Evolutionary conservation across 257 asterid genomes (phyloP).

Genomic region (Ilex aquifolium): DNA sequence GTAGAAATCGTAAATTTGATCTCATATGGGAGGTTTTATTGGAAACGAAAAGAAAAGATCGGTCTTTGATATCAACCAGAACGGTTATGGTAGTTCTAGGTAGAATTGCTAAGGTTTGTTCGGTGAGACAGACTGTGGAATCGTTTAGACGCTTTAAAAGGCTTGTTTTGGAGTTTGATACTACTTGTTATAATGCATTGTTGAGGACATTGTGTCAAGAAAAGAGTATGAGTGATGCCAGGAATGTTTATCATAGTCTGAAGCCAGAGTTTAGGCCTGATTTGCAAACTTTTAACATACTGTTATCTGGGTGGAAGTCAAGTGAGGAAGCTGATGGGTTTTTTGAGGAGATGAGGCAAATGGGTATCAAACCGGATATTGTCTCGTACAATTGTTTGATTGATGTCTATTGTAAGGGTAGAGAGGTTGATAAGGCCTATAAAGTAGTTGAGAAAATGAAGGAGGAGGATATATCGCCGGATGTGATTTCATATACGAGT

Average conservation of each 20-base stretch:
- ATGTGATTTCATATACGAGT: slow-evolving; percentile 77
- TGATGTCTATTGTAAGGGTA: slow-evolving; percentile 79
- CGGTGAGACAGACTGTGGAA: slow-evolving; percentile 75
- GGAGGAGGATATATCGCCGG: slow-evolving; percentile 60
- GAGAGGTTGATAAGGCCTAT: slow-evolving; percentile 64
- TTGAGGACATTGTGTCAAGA: slow-evolving; percentile 82
- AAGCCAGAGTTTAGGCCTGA: slow-evolving; percentile 76
- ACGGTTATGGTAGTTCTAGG: slow-evolving; percentile 79
- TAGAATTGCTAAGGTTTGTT: slow-evolving; percentile 78
- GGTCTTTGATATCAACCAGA: slow-evolving; percentile 58
- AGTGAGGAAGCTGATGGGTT: slow-evolving; percentile 67
- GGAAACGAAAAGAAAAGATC: slow-evolving; percentile 61
- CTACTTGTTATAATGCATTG: slow-evolving; percentile 60
- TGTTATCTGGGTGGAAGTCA: slow-evolving; percentile 88
- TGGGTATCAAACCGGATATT: slow-evolving; percentile 72
- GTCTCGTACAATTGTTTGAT: slow-evolving; percentile 85
- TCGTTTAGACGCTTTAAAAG: slow-evolving; percentile 55
- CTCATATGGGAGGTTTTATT: slow-evolving; percentile 60
- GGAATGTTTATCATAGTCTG: slow-evolving; percentile 63
- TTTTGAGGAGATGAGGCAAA: slow-evolving; percentile 57
- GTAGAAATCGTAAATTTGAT: slow-evolving; percentile 63
- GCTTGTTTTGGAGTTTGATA: slow-evolving; percentile 56
- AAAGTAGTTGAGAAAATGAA: slow-evolving; percentile 55
- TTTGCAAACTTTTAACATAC: slow-evolving; percentile 67
- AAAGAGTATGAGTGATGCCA: slow-evolving; percentile 87